Percentiles rank a stretch among this genome's conserved stretches.
Evolutionary conservation across 768 basidiomycete species (phyloP).

Genomic region (Favolaschia claudopus): DNA sequence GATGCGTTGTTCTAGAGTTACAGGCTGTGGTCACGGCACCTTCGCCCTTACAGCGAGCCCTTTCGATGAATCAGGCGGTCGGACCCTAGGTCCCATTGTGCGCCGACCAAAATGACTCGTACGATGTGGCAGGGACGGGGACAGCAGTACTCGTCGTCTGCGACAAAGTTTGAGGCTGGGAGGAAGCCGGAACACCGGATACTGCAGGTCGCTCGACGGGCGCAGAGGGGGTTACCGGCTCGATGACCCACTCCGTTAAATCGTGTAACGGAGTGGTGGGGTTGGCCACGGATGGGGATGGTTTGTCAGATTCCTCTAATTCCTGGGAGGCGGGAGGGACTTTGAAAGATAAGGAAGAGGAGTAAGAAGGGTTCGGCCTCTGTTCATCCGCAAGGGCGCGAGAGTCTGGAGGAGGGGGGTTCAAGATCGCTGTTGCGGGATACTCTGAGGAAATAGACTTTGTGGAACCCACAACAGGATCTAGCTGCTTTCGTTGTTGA

Average conservation of each 20-base stretch:
- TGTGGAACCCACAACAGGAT: not conserved
- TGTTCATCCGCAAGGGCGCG: not conserved
- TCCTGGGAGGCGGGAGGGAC: not conserved
- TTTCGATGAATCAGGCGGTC: no score
- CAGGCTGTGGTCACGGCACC: no score
- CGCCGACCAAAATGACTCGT: slow-evolving; percentile 71
- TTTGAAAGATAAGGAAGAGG: slow-evolving; percentile 20
- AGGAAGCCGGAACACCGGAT: slow-evolving; percentile 24
- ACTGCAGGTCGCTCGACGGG: not conserved
- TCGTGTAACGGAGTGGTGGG: not conserved
- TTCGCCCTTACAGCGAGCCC: no score
- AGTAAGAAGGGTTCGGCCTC: not conserved
- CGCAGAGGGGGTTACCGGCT: no score
- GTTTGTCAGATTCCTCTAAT: no score
- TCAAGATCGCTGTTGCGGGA: not conserved
- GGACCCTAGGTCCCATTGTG: no score
- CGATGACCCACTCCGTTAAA: no score
- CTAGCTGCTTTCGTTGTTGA: slow-evolving; percentile 38
- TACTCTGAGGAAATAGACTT: not conserved
- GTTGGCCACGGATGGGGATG: not conserved
- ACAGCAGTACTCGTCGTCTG: slow-evolving; percentile 36
- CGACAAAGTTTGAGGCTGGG: slow-evolving; percentile 25
- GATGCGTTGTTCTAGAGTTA: no score
- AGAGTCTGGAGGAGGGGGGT: not conserved
- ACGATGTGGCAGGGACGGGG: slow-evolving; percentile 50